These are phyloP conservation scores for Cryptosporidium viatorum DNA, from an alignment of 169 alveolate species.

Conservation along the genomic window DNA sequence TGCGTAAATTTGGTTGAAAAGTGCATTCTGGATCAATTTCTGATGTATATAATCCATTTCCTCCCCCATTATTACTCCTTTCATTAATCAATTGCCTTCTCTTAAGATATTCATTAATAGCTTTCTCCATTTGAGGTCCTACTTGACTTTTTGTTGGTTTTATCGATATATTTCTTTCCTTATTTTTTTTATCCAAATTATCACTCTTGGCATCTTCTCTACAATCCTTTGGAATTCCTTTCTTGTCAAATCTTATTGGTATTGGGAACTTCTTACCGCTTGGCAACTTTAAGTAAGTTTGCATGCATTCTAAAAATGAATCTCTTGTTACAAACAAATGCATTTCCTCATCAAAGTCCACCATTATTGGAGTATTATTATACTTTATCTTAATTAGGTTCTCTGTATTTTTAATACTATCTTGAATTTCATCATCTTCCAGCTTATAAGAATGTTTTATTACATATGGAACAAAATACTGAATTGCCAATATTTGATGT, in stretches of 20 bases:
- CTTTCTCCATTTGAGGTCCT: constrained; percentile 66
- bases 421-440: constrained; percentile 38
- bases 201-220: not conserved
- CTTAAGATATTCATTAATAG: constrained; percentile 38
- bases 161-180: not conserved
- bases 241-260: constrained; percentile 42
- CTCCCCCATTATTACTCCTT: not conserved
- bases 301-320: constrained; percentile 35
- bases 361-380: constrained; percentile 19
- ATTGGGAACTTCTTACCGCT: constrained; percentile 53
- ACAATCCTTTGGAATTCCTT: not conserved
- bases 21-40: constrained; percentile 71
- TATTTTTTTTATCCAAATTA: not conserved
- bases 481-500: constrained; percentile 58
- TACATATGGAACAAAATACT: constrained; percentile 65
- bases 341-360: constrained; percentile 41
- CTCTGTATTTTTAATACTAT: not conserved
- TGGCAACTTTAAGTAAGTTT: constrained; percentile 12
- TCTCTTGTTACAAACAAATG: constrained; percentile 8
- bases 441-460: constrained; percentile 24
- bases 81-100: not conserved
- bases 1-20: constrained; percentile 32
- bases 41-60: not conserved
- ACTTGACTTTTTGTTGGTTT: not conserved
- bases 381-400: constrained; percentile 2